Conservation (phyloP, 129 eudicot species). For the Flaveria sonorensis region DNA sequence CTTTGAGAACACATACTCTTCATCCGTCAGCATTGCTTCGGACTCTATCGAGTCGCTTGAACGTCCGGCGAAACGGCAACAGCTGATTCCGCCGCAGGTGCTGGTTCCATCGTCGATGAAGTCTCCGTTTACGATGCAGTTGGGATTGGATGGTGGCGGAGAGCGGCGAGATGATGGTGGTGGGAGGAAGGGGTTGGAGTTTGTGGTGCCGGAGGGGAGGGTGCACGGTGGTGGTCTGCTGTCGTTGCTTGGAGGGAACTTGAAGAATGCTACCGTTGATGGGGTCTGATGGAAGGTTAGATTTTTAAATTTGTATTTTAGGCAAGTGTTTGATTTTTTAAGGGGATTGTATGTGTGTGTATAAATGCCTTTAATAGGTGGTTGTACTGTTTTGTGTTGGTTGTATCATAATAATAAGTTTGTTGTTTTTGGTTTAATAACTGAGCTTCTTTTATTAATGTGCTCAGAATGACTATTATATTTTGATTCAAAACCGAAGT, state of each 20-base stretch:
- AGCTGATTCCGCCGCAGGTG: slow-evolving; percentile 86
- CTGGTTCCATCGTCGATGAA: slow-evolving; percentile 93
- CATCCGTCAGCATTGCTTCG: slow-evolving; percentile 56
- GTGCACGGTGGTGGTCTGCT: slow-evolving; percentile 88
- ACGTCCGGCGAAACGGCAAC: slow-evolving; percentile 56
- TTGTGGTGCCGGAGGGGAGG: slow-evolving; percentile 78
- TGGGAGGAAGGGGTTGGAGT: slow-evolving; percentile 38
- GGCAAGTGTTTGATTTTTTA: slow-evolving; percentile 24
- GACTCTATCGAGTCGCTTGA: slow-evolving; percentile 62
- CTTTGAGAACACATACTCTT: slow-evolving; percentile 50
- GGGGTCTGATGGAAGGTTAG: slow-evolving; percentile 44
- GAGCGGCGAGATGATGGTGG: slow-evolving; percentile 3
- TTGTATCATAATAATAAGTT: slow-evolving; percentile 28
- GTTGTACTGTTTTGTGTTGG: slow-evolving; percentile 15
- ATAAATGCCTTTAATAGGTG: slow-evolving; percentile 25
- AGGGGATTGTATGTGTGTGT: slow-evolving; percentile 24
- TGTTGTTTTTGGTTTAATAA: slow-evolving; percentile 13
- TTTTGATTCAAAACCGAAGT: not conserved
- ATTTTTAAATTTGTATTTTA: slow-evolving; percentile 18
- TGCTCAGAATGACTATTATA: slow-evolving; percentile 4
- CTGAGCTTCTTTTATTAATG: slow-evolving; percentile 26
- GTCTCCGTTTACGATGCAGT: slow-evolving; percentile 39
- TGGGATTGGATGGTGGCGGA: slow-evolving; percentile 34
- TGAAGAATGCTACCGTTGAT: slow-evolving; percentile 55
- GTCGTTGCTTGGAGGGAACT: slow-evolving; percentile 68